A percentile compares a stretch with the other conserved stretches of the same genome.
phyloP scores from a whole-genome alignment of 139 green algal genomes.

The Closterium sp. region DNA sequence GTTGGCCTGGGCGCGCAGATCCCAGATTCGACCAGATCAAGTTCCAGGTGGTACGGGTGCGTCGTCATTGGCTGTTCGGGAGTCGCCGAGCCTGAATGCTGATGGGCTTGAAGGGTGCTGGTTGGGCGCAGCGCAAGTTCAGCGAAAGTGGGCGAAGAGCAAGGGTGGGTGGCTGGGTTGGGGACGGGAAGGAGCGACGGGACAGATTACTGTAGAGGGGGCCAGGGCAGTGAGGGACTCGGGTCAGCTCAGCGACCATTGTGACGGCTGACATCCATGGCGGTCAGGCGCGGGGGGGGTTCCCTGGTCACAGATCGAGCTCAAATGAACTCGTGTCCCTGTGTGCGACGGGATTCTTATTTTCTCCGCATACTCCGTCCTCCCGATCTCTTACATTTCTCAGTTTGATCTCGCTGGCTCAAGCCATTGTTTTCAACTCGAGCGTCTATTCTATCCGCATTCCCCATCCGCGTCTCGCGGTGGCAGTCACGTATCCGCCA shows the following conservation, averaged over 20 bases:
- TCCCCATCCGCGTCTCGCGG: too few species aligned
- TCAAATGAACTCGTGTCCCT: background rate
- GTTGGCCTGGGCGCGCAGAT: background rate
- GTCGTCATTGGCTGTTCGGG: background rate
- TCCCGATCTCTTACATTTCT: too few species aligned
- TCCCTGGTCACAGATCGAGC: too few species aligned
- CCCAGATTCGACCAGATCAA: background rate
- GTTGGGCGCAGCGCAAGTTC: background rate
- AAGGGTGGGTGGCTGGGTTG: too few species aligned
- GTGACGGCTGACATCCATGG: background rate
- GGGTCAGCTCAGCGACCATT: background rate
- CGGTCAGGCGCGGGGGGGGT: background rate
- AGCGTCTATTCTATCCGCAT: background rate
- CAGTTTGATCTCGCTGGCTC: background rate
- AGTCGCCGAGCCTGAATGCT: background rate
- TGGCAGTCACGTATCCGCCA: background rate
- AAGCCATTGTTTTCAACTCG: too few species aligned
- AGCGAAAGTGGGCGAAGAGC: background rate
- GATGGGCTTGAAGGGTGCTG: background rate
- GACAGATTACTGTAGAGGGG: too few species aligned
- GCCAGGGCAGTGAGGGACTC: background rate
- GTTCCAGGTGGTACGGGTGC: background rate
- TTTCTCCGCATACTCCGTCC: background rate
- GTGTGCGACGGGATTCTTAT: background rate
- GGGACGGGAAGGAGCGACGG: background rate